Evolutionary conservation across 768 basidiomycete species (phyloP).

Genomic region (Xerocomus spinulosus): DNA sequence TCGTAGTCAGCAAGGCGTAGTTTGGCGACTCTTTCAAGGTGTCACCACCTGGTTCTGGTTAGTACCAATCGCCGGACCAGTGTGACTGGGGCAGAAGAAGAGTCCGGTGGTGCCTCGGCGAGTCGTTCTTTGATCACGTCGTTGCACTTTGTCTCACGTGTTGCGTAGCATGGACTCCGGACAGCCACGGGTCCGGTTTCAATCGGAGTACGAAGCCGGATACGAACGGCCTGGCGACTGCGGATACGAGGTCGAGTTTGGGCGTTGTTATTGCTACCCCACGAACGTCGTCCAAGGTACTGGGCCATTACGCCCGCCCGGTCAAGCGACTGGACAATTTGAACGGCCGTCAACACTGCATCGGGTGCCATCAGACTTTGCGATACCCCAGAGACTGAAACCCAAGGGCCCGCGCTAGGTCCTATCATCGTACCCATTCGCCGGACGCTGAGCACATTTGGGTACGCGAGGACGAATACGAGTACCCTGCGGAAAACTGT

Average conservation of each 20-base stretch:
- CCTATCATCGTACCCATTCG: slow-evolving; percentile 62
- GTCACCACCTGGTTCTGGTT: slow-evolving; percentile 27
- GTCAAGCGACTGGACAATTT: background rate
- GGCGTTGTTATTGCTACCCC: background rate
- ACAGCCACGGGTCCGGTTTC: background rate
- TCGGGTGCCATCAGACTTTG: slow-evolving; percentile 8
- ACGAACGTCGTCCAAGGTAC: background rate
- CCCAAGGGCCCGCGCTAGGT: slow-evolving; percentile 37
- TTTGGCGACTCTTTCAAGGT: slow-evolving; percentile 26
- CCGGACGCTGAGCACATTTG: slow-evolving; percentile 33
- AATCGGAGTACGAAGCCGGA: background rate
- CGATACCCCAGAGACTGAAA: slow-evolving; percentile 3
- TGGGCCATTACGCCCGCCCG: background rate
- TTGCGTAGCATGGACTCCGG: slow-evolving; percentile 25
- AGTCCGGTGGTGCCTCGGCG: slow-evolving; percentile 47
- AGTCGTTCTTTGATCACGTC: slow-evolving; percentile 21
- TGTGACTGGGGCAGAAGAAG: slow-evolving; percentile 44
- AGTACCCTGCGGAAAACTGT: slow-evolving; percentile 38
- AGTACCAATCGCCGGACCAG: no score
- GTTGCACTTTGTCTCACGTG: slow-evolving; percentile 1
- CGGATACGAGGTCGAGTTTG: background rate
- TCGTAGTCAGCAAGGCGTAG: slow-evolving; percentile 34
- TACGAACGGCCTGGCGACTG: no score
- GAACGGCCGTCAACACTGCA: slow-evolving; percentile 6
- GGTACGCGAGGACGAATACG: slow-evolving; percentile 17